Percentiles rank a stretch among this genome's conserved stretches.
Conservation (phyloP, 129 eudicot species). For the Lactuca sativa region DNA sequence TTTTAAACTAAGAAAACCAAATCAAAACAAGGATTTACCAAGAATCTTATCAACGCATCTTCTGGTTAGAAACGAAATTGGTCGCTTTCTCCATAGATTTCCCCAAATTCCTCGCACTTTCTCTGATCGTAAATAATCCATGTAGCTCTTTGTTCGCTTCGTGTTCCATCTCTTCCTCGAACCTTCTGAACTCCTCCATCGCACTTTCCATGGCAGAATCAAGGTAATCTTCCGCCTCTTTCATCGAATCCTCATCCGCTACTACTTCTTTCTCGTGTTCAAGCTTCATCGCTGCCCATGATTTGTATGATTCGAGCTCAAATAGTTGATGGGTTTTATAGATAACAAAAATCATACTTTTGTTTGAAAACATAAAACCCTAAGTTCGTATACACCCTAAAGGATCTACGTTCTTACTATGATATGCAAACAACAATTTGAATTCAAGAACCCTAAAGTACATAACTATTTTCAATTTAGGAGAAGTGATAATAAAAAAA, state of each 20-base stretch:
- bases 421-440: too few relatives aligned
- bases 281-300: constrained; percentile 95
- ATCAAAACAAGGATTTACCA: too few relatives aligned
- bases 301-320: constrained; percentile 79
- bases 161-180: constrained; percentile 70
- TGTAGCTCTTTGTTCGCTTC: constrained; percentile 44
- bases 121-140: constrained; percentile 48
- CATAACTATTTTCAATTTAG: too few relatives aligned
- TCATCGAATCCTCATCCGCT: constrained; percentile 44
- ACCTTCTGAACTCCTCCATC: constrained; percentile 68
- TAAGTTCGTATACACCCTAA: too few relatives aligned
- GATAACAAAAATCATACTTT: too few relatives aligned
- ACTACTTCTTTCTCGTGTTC: constrained; percentile 35
- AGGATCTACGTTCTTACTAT: too few relatives aligned
- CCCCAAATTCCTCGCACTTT: constrained; percentile 61
- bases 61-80: constrained; percentile 43
- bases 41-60: neutral
- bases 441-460: too few relatives aligned
- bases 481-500: too few relatives aligned
- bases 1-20: too few relatives aligned
- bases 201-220: constrained; percentile 80
- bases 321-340: constrained; percentile 35
- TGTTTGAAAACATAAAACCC: too few relatives aligned
- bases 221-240: constrained; percentile 57
- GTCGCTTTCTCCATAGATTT: constrained; percentile 70